These are phyloP conservation scores for Tricholoma hemisulphureum DNA, from an alignment of 768 basidiomycete species.

Conservation along the genomic window DNA sequence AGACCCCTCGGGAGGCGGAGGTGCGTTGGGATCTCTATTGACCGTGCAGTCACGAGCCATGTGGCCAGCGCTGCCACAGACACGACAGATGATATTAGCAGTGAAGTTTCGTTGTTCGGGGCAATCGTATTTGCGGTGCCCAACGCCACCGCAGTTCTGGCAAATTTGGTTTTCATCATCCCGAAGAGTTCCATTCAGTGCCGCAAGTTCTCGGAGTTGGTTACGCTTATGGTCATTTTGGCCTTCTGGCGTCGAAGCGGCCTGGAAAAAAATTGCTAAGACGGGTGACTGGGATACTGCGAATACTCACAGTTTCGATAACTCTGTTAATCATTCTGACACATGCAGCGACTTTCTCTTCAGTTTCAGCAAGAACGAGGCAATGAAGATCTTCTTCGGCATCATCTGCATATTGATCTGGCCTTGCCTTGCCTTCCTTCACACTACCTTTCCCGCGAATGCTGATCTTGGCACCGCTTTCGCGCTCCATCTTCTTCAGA, in stretches of 20 bases:
- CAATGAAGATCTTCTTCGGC: conserved; percentile 99
- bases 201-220: conserved; percentile 95
- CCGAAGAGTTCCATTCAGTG: conserved; percentile 96
- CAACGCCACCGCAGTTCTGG: conserved; percentile 92
- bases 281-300: neutral
- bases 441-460: conserved; percentile 98
- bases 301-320: conserved; percentile 84
- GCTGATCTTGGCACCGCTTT: conserved; percentile 97
- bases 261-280: conserved; percentile 50
- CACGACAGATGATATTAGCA: conserved; percentile 98
- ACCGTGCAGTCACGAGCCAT: conserved; percentile 98
- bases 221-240: conserved; percentile 99
- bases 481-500: conserved; percentile 98
- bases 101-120: conserved; percentile 98
- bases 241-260: conserved; percentile 97
- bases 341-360: conserved; percentile 88
- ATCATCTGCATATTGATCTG: conserved; percentile 92
- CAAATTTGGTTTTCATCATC: conserved; percentile 99
- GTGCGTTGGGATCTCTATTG: conserved; percentile 84
- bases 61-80: conserved; percentile 97
- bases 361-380: conserved; percentile 88
- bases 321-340: conserved; percentile 96
- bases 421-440: conserved; percentile 96
- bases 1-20: conserved; percentile 40
- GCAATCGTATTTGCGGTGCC: conserved; percentile 98